Evolutionary conservation across 306 rosid species (phyloP).

Genomic region (Cicer chorassanicum): DNA sequence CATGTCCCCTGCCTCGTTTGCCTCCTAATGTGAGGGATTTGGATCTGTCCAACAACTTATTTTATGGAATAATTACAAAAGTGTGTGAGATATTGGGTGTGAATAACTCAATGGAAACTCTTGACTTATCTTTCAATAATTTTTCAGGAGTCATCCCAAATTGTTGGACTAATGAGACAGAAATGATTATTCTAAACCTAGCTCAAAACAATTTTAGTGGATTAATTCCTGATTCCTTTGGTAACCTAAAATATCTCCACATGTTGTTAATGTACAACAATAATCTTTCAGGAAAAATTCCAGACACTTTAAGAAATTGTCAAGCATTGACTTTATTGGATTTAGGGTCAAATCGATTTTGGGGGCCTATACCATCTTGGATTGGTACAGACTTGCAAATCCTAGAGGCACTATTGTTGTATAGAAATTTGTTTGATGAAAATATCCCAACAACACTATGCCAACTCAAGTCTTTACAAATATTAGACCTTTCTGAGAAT

Average conservation of each 20-base stretch:
- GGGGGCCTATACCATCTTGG: constrained; percentile 46
- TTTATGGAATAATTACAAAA: constrained; percentile 23
- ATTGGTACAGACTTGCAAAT: constrained; percentile 8
- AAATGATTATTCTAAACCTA: neutral
- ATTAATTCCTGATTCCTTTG: constrained; percentile 41
- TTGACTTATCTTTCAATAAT: constrained; percentile 27
- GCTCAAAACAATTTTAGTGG: constrained; percentile 22
- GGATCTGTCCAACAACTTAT: neutral
- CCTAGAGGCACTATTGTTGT: neutral
- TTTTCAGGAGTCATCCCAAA: constrained; percentile 31
- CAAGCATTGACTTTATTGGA: neutral
- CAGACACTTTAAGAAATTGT: constrained; percentile 3
- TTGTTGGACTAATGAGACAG: constrained; percentile 23
- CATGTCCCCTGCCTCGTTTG: constrained; percentile 18
- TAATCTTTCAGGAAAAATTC: constrained; percentile 25
- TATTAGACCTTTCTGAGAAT: constrained; percentile 39
- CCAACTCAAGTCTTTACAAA: neutral
- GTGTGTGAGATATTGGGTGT: constrained; percentile 24
- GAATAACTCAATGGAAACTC: constrained; percentile 27
- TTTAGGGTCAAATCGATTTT: constrained; percentile 17
- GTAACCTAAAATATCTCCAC: neutral
- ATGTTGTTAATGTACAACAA: constrained; percentile 9
- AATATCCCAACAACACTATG: constrained; percentile 35
- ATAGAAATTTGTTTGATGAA: constrained; percentile 14
- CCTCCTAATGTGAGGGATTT: neutral